These are phyloP conservation scores for Solanum pennellii DNA, from an alignment of 257 asterid species.

Conservation along the genomic window DNA sequence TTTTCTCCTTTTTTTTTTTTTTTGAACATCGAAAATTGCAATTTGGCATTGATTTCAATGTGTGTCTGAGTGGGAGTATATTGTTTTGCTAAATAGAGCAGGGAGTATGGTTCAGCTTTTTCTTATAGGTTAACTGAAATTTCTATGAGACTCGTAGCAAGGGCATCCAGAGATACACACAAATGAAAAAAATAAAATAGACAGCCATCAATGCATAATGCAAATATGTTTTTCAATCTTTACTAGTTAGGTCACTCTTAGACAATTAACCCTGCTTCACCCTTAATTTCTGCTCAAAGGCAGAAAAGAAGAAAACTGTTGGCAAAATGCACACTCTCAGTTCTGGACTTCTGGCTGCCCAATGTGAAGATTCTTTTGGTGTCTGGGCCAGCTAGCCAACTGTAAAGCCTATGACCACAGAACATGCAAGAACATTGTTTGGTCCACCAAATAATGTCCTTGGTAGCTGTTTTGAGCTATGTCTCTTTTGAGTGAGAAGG, in stretches of 20 bases:
- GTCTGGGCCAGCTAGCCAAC: not conserved
- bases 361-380: not conserved
- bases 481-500: not conserved
- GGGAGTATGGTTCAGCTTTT: not conserved
- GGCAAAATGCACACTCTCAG: not conserved
- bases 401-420: not conserved
- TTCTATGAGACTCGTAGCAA: not conserved
- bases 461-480: not conserved
- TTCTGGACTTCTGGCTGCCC: not conserved
- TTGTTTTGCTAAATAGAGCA: not conserved
- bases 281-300: not conserved
- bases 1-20: not conserved
- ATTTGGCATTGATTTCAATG: not conserved
- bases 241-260: not conserved
- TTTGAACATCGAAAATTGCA: not conserved
- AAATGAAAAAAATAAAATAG: not conserved
- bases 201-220: not conserved
- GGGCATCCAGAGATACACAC: not conserved
- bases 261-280: not conserved
- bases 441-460: not conserved
- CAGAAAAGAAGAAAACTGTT: not conserved
- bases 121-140: not conserved
- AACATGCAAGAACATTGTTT: not conserved
- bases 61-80: not conserved
- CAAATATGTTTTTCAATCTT: not conserved